Evolutionary conservation across 495 filamentous ascomycete genomes (phyloP).

Genomic region (Annulohypoxylon maeteangense): DNA sequence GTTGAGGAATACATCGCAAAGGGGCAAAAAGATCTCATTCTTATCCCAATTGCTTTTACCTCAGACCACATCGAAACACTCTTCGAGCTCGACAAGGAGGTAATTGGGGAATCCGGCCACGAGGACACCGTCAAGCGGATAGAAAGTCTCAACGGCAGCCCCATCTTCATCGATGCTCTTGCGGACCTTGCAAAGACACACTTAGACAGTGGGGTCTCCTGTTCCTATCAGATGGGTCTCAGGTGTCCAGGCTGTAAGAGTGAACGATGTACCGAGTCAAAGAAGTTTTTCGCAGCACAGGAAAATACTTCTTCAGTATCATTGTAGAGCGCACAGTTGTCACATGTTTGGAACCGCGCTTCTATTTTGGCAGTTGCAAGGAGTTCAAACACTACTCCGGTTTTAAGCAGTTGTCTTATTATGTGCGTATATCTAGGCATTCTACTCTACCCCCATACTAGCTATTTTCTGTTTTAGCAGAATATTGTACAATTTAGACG

Average conservation of each 20-base stretch:
- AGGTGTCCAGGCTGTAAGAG: slow-evolving; percentile 95
- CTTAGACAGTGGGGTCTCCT: slow-evolving; percentile 71
- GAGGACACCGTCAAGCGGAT: slow-evolving; percentile 83
- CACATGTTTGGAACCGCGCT: background rate
- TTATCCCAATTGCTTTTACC: slow-evolving; percentile 98
- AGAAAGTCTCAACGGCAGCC: slow-evolving; percentile 92
- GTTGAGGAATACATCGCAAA: slow-evolving; percentile 90
- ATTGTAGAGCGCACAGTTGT: slow-evolving; percentile 11
- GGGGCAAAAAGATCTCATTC: slow-evolving; percentile 87
- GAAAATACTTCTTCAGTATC: slow-evolving; percentile 44
- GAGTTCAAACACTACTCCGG: background rate
- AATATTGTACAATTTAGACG: background rate
- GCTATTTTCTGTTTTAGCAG: background rate
- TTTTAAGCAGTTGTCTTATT: background rate
- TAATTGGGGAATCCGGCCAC: slow-evolving; percentile 89
- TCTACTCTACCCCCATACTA: background rate
- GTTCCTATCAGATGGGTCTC: slow-evolving; percentile 85
- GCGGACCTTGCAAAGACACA: slow-evolving; percentile 87
- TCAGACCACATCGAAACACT: slow-evolving; percentile 99
- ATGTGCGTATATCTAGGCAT: background rate
- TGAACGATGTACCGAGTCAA: slow-evolving; percentile 88
- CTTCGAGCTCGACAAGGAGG: slow-evolving; percentile 93
- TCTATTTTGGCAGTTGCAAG: background rate
- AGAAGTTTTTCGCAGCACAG: slow-evolving; percentile 85
- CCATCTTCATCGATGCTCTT: slow-evolving; percentile 89